phyloP scores from a whole-genome alignment of 208 protist genomes.

The Acanthamoeba healyi region DNA sequence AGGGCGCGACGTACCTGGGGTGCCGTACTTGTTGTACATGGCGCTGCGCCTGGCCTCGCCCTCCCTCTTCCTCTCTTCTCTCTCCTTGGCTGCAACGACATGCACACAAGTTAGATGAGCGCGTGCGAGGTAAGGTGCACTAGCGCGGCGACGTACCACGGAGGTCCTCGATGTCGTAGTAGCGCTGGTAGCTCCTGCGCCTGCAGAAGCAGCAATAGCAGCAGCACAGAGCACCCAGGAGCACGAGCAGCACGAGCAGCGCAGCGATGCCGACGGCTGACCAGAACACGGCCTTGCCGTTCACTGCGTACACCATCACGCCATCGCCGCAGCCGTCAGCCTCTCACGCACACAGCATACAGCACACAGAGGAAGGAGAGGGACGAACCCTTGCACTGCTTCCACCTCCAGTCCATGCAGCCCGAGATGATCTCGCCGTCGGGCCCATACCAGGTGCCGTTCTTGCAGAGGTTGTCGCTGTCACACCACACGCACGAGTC shows the following conservation, averaged over 20 bases:
- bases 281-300: constrained; percentile 69
- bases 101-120: background rate
- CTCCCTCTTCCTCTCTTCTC: constrained; percentile 2
- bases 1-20: background rate
- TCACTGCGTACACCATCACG: too few species aligned
- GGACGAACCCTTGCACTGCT: constrained; percentile 52
- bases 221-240: background rate
- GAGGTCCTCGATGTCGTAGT: constrained; percentile 40
- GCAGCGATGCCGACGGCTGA: constrained; percentile 24
- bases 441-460: constrained; percentile 49
- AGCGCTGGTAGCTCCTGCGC: constrained; percentile 21
- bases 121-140: background rate
- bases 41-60: background rate
- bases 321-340: too few species aligned
- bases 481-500: constrained; percentile 59
- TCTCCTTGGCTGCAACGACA: background rate
- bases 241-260: background rate
- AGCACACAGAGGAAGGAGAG: background rate
- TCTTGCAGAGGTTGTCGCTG: constrained; percentile 19
- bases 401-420: constrained; percentile 66
- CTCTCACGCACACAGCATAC: too few species aligned
- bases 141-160: background rate
- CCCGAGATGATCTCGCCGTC: background rate
- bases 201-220: constrained; percentile 59
- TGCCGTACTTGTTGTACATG: constrained; percentile 14